A percentile compares a stretch with the other conserved stretches of the same genome.
Evolutionary conservation across 2,329 filamentous ascomycete species (phyloP).

Genomic region (Aureobasidium subglaciale): DNA sequence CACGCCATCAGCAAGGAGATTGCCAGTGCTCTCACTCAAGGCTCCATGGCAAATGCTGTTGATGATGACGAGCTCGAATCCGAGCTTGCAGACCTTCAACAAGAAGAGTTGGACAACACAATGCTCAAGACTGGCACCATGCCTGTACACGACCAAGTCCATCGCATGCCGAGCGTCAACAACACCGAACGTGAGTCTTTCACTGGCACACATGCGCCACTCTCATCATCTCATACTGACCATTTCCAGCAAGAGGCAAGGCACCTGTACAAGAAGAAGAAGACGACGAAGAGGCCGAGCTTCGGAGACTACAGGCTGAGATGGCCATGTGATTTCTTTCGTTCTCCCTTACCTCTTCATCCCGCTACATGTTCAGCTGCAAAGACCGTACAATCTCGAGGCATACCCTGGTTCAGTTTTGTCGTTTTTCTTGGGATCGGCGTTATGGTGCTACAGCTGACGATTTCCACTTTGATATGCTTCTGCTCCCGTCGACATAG

Average conservation of each 20-base stretch:
- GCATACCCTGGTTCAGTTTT: slow-evolving; percentile 13
- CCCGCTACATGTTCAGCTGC: slow-evolving; percentile 6
- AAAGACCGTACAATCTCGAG: slow-evolving; percentile 12
- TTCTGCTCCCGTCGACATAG: slow-evolving; percentile 6
- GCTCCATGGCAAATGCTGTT: slow-evolving; percentile 60
- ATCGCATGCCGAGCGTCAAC: slow-evolving; percentile 66
- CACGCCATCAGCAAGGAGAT: slow-evolving; percentile 93
- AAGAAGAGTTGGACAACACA: slow-evolving; percentile 85
- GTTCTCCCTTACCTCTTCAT: not conserved
- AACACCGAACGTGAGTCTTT: slow-evolving; percentile 65
- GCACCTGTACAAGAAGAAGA: slow-evolving; percentile 52
- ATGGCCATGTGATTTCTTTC: slow-evolving; percentile 74
- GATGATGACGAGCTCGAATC: slow-evolving; percentile 83
- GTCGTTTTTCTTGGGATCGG: not conserved
- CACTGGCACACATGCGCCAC: not conserved
- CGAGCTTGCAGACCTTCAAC: slow-evolving; percentile 79
- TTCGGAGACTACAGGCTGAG: slow-evolving; percentile 87
- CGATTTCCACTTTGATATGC: not conserved
- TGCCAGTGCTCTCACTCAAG: slow-evolving; percentile 68
- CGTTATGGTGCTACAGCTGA: not conserved
- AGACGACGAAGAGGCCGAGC: slow-evolving; percentile 92
- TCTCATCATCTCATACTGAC: slow-evolving; percentile 22
- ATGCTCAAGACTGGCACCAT: slow-evolving; percentile 86
- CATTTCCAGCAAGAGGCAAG: slow-evolving; percentile 39
- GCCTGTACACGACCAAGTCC: slow-evolving; percentile 70